Evolutionary conservation across 768 basidiomycete genomes (phyloP).

Genomic region (Podaxis sp.): DNA sequence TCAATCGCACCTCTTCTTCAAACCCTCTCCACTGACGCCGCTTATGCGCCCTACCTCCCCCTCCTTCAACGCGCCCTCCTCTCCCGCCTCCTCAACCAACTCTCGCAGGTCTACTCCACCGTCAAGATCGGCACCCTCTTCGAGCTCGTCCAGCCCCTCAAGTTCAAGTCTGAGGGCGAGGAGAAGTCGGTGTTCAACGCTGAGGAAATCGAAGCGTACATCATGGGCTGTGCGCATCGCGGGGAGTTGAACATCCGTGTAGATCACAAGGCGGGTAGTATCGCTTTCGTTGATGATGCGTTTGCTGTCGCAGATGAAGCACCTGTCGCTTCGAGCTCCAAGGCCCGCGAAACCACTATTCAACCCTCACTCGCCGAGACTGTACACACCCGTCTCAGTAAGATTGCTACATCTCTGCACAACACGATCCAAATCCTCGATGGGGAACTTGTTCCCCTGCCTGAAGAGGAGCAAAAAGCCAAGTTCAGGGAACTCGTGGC

Average conservation of each 20-base stretch:
- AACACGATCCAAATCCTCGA: slow-evolving; percentile 61
- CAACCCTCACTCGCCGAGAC: slow-evolving; percentile 74
- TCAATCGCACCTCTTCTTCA: slow-evolving; percentile 78
- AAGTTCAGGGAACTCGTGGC: slow-evolving; percentile 59
- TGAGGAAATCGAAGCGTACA: slow-evolving; percentile 84
- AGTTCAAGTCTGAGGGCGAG: slow-evolving; percentile 36
- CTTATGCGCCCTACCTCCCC: slow-evolving; percentile 81
- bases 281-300: slow-evolving; percentile 81
- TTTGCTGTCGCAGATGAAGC: slow-evolving; percentile 48
- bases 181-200: slow-evolving; percentile 59
- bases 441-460: slow-evolving; percentile 33
- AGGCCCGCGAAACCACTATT: slow-evolving; percentile 37
- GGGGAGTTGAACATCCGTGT: slow-evolving; percentile 85
- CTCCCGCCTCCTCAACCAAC: slow-evolving; percentile 85
- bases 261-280: slow-evolving; percentile 83
- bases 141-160: slow-evolving; percentile 74
- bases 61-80: slow-evolving; percentile 90
- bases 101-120: slow-evolving; percentile 89
- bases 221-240: slow-evolving; percentile 88
- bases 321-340: slow-evolving; percentile 25
- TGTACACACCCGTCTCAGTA: slow-evolving; percentile 74
- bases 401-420: slow-evolving; percentile 72
- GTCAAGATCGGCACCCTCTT: slow-evolving; percentile 79
- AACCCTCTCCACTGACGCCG: slow-evolving; percentile 49
- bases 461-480: slow-evolving; percentile 56